A percentile compares a stretch with the other conserved stretches of the same genome.
These are phyloP conservation scores for Pyropia yezoensis DNA, from an alignment of 23 red algal species.

Conservation along the genomic window DNA sequence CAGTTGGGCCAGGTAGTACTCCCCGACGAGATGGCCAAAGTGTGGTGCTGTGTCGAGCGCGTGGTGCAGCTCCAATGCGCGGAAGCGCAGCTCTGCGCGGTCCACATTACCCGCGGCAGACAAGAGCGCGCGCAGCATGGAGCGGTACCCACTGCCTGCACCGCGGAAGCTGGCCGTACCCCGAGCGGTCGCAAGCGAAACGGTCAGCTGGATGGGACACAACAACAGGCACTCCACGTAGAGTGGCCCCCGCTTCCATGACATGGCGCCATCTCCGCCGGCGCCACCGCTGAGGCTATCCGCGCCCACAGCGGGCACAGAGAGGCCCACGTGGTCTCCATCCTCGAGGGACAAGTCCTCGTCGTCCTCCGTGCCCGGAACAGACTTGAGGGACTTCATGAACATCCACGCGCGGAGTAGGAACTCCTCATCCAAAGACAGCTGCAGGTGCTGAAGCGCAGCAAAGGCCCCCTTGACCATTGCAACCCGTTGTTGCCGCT, in stretches of 20 bases:
- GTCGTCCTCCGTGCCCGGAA: too few species aligned
- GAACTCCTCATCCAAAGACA: conserved; percentile 61
- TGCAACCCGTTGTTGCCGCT: conserved; percentile 15
- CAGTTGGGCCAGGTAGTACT: conserved; percentile 71
- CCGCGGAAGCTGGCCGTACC: conserved; percentile 46
- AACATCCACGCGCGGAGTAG: conserved; percentile 52
- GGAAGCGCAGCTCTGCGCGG: conserved; percentile 69
- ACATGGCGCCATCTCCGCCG: not conserved
- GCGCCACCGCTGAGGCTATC: too few species aligned
- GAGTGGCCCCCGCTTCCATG: conserved; percentile 15
- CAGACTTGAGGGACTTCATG: conserved; percentile 18
- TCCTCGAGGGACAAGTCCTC: too few species aligned
- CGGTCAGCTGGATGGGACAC: conserved; percentile 64
- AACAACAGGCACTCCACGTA: conserved; percentile 71
- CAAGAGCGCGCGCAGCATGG: conserved; percentile 58
- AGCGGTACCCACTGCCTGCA: conserved; percentile 47
- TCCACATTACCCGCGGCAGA: conserved; percentile 88
- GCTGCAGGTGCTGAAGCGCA: conserved; percentile 45
- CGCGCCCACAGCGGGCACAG: too few species aligned
- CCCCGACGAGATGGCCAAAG: conserved; percentile 56
- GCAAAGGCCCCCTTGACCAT: conserved; percentile 40
- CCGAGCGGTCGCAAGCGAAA: conserved; percentile 58
- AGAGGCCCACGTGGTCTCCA: too few species aligned
- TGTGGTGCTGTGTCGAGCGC: conserved; percentile 64
- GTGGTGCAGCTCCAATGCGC: conserved; percentile 76